Base-by-base conservation (phyloP, 2,329 filamentous ascomycete genomes). In the Claviceps sorghi region DNA sequence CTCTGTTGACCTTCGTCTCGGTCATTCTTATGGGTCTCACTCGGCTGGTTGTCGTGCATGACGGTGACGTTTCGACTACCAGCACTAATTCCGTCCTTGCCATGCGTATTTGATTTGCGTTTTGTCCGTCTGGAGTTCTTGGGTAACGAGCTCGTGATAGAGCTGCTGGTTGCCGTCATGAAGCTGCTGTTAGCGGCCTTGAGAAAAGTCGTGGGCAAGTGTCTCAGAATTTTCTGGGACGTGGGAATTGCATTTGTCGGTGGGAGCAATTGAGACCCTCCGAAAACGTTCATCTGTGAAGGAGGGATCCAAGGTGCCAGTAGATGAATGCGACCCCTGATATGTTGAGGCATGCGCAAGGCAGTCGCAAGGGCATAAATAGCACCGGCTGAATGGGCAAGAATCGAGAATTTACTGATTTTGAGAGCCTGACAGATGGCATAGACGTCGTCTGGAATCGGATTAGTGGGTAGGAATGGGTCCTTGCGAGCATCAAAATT, bases 291-390 rank as follows among this genome's bases (percentile, higher is more conserved):
- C 75, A 95, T 85, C 64, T 95, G 89, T 4, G 88, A 97, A 0
- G 93, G 93, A 1, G 93, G 93, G 47, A 98, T 97, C 93, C 89
- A 96, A 0, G 93, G 93, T 0, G 93, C 91, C 9, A 98, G 77
- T 2, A 98, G 79, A 67, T 98, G 93, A 52, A 98, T 93, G 51
- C 88, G 84, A 21, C 93, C 93, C 6, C 90, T 84, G 55, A 98
- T 94, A 62, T 96, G 88, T 61, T 96, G 90, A 4, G 93, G 93
- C 79, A 98, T 95, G 45, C 93, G 86, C 45, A 98, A 74, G 0
- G 93, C 93, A 0, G 93, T 97, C 0, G 93, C 93, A 19, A 98
- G 78, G 2, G 93, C 93, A 64, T 98, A 98, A 50, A 98, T 95
- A n/a, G 93, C 91, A 17, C 93, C 93, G 1, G 93, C 93, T 0